Conservation (phyloP, 1,284 basidiomycete species). For the Moesziomyces aphidis region DNA sequence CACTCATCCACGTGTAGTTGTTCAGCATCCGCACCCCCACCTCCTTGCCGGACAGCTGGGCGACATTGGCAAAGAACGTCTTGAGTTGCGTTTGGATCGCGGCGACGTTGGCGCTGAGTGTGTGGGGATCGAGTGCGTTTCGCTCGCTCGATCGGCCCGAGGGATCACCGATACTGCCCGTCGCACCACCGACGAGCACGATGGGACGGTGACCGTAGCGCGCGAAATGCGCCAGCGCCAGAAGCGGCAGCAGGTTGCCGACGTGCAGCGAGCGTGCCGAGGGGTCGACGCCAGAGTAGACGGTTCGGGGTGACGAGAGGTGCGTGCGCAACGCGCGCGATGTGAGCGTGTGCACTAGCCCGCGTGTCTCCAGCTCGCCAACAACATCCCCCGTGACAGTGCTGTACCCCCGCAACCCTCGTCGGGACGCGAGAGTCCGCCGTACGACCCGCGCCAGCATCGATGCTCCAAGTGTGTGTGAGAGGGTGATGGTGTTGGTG, state of each 20-base stretch:
- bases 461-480: neutral
- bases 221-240: conserved; percentile 88
- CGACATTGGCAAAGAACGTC: conserved; percentile 78
- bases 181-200: conserved; percentile 82
- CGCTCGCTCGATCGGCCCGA: conserved; percentile 89
- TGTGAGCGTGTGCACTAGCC: conserved; percentile 46
- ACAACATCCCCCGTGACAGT: conserved; percentile 12
- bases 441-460: neutral
- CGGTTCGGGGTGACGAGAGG: conserved; percentile 67
- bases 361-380: conserved; percentile 37
- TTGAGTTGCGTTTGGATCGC: conserved; percentile 77
- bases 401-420: neutral
- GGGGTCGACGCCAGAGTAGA: conserved; percentile 93
- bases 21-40: conserved; percentile 71
- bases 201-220: conserved; percentile 77
- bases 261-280: conserved; percentile 89
- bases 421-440: too few species aligned
- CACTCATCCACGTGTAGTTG: conserved; percentile 85
- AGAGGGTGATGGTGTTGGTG: too few species aligned
- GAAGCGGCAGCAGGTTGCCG: conserved; percentile 89
- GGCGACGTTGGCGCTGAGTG: conserved; percentile 77
- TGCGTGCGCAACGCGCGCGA: conserved; percentile 44
- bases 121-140: conserved; percentile 74
- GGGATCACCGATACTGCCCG: conserved; percentile 96
- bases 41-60: conserved; percentile 68